Evolutionary conservation across 352 stramenopile genomes (phyloP).

Genomic region (Globisporangium splendens): DNA sequence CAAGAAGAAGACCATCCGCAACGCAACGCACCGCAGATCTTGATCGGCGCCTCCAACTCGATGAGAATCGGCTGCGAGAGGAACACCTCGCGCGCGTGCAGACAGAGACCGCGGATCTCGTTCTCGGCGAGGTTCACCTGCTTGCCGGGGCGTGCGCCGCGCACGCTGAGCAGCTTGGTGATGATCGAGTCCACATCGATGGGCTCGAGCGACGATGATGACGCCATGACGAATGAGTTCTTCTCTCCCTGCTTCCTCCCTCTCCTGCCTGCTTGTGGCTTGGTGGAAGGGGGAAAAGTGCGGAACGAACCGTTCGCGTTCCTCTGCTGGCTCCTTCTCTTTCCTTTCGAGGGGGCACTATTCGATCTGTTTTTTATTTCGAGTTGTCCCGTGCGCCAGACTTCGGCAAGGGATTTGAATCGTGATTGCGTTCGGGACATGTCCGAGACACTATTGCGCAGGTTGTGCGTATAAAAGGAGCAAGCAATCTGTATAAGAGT

Average conservation of each 20-base stretch:
- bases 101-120: conserved; percentile 97
- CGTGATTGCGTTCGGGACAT: too few species aligned
- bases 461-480: too few species aligned
- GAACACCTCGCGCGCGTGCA: conserved; percentile 93
- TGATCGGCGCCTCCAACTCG: conserved; percentile 98
- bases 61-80: conserved; percentile 98
- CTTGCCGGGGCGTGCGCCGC: conserved; percentile 64
- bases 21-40: conserved; percentile 86
- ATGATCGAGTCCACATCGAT: conserved; percentile 88
- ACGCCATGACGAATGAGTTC: conserved; percentile 14
- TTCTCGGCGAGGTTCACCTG: conserved; percentile 94
- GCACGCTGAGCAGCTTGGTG: conserved; percentile 89
- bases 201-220: conserved; percentile 57
- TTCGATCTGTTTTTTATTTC: too few species aligned
- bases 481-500: too few species aligned
- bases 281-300: too few species aligned
- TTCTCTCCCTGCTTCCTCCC: neutral
- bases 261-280: too few species aligned
- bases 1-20: neutral
- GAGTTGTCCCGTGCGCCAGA: too few species aligned
- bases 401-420: too few species aligned
- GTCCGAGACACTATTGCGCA: too few species aligned
- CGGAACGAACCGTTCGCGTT: too few species aligned
- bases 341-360: too few species aligned
- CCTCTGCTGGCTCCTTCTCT: too few species aligned